Conservation (phyloP, 805 yeast species). For the Saccharomycopsis sp. region DNA sequence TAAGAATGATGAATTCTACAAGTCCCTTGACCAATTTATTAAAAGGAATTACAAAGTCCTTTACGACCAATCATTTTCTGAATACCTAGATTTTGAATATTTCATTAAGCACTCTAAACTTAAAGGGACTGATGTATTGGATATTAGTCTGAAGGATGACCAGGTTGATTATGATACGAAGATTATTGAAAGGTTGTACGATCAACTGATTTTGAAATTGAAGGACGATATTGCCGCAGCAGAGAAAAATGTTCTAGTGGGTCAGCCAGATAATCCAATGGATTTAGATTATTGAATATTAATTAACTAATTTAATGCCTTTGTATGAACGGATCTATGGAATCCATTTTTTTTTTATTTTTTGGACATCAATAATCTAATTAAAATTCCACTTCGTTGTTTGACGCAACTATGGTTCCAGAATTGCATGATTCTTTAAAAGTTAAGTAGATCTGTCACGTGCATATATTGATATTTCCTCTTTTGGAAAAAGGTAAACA, state of each 20-base stretch:
- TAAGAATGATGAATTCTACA: constrained; percentile 1
- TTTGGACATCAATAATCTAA: no score
- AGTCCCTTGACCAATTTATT: constrained; percentile 3
- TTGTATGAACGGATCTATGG: no score
- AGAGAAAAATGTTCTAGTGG: neutral
- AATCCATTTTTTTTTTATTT: no score
- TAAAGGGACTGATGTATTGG: neutral
- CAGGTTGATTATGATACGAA: neutral
- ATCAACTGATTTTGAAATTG: neutral
- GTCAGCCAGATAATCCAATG: constrained; percentile 3
- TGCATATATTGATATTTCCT: no score
- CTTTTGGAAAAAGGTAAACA: neutral
- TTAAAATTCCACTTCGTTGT: no score
- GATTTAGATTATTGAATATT: constrained; percentile 10
- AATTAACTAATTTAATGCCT: no score
- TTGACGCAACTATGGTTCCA: no score
- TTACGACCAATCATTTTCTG: constrained; percentile 7
- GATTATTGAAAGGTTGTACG: neutral
- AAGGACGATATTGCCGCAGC: constrained; percentile 13
- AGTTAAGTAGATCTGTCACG: no score
- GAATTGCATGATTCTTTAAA: no score
- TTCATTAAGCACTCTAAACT: constrained; percentile 1
- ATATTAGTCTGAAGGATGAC: neutral
- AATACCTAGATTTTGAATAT: constrained; percentile 6
- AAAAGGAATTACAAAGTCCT: constrained; percentile 5